These are phyloP conservation scores for Aspergillus tanneri DNA, from an alignment of 2,329 filamentous ascomycete species.

Conservation along the genomic window DNA sequence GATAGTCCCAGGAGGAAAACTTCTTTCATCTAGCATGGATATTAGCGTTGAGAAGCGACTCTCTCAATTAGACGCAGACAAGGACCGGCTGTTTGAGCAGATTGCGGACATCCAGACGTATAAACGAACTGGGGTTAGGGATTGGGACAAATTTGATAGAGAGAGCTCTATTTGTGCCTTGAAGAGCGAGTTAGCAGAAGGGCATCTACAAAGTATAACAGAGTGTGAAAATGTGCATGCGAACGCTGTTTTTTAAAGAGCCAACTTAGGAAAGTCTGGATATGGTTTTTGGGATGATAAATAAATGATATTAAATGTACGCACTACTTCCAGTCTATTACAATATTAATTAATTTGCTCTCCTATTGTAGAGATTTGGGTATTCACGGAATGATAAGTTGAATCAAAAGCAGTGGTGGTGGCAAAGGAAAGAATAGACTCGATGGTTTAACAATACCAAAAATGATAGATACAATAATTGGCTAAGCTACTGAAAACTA, in stretches of 20 bases:
- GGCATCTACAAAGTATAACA: slow-evolving; percentile 47
- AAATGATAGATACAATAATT: no score
- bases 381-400: no score
- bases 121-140: slow-evolving; percentile 44
- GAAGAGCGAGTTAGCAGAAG: slow-evolving; percentile 50
- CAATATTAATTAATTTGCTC: no score
- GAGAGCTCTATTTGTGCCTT: slow-evolving; percentile 49
- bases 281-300: background rate
- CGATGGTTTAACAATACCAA: no score
- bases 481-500: no score
- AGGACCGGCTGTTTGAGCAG: slow-evolving; percentile 46
- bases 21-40: slow-evolving; percentile 40
- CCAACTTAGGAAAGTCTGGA: background rate
- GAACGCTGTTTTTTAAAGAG: slow-evolving; percentile 40
- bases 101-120: slow-evolving; percentile 45
- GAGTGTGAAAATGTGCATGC: slow-evolving; percentile 44
- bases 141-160: slow-evolving; percentile 50
- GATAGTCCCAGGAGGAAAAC: slow-evolving; percentile 45
- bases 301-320: background rate
- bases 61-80: slow-evolving; percentile 45
- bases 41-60: slow-evolving; percentile 45
- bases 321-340: no score
- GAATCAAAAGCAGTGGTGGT: no score
- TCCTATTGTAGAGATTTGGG: no score
- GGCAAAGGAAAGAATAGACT: no score